Evolutionary conservation across 805 yeast species (phyloP), one percentile per base, ranked within the genome.

Genomic region (Schwanniomyces pseudopolymorphus): DNA sequence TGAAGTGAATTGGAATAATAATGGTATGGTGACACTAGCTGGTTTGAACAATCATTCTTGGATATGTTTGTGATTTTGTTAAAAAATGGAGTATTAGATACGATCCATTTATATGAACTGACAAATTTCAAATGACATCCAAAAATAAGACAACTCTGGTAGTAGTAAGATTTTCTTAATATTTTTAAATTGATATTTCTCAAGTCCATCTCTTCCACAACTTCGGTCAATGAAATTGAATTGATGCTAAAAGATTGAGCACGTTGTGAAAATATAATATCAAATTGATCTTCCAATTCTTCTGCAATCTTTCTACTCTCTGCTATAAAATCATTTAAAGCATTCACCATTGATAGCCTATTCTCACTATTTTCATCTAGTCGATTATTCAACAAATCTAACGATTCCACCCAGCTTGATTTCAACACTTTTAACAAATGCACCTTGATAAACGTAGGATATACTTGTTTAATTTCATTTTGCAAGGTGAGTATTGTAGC

Each of bases 401-500:
- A 41, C 9, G 50, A 45, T 1, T 43, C 28, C 6, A 67, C 48
- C 53, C 58, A 52, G 2, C 50, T 59, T 4, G 52, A 40, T 11
- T 60, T 56, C 10, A 68, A 44, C 3, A 71, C 62, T 21, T 54
- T 48, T 45, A 56, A 54, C 7, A 65, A 45, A 35, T 66, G 72
- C 38, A 71, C 61, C 4, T 61, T 59, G n/a, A 72, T 53, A 36
- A 61, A 55, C 17, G 49, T 51, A 5, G 74, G 60, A 19, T 59
- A 46, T 0, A 72, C 66, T 4, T 52, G 39, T 1, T 50, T 46
- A 3, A 67, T 39, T 17, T 63, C 62, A 46, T 75, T 74, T 5
- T 64, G 56, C 8, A 58, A 39, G 17, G 72, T 66, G 39, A 72
- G 58, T 4, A 74, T 65, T 16, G 57, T 33, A 31, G 67, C 43